Evolutionary conservation across 2,329 filamentous ascomycete genomes (phyloP).

Genomic region (Penicillium sp.): DNA sequence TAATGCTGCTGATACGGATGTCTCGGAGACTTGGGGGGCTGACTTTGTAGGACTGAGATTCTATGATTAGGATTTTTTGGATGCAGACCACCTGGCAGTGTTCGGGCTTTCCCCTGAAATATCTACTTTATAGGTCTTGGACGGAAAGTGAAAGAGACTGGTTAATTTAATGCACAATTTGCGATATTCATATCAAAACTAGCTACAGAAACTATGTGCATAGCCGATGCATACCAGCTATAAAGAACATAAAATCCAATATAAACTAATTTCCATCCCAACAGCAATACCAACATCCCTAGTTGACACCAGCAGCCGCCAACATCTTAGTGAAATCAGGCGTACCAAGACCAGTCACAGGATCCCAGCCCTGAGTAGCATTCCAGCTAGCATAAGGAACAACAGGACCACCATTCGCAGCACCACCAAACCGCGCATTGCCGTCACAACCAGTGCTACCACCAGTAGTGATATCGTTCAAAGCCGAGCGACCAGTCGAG

Average conservation of each 20-base stretch:
- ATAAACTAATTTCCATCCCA: background rate
- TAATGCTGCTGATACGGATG: slow-evolving; percentile 30
- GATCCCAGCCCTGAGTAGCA: slow-evolving; percentile 53
- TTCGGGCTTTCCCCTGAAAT: too few relatives aligned
- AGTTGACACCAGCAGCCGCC: slow-evolving; percentile 11
- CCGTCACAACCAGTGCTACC: slow-evolving; percentile 51
- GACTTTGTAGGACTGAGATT: slow-evolving; percentile 40
- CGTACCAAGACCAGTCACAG: slow-evolving; percentile 48
- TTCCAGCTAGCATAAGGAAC: slow-evolving; percentile 53
- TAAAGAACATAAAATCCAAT: background rate
- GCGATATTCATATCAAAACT: background rate
- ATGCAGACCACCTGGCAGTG: too few relatives aligned
- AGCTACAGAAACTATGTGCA: background rate
- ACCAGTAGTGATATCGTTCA: slow-evolving; percentile 52
- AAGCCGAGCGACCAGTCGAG: slow-evolving; percentile 37
- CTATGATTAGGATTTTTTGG: slow-evolving; percentile 17
- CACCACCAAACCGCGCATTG: slow-evolving; percentile 41
- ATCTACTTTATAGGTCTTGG: too few relatives aligned
- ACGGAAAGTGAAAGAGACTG: too few relatives aligned
- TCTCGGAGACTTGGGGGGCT: slow-evolving; percentile 29
- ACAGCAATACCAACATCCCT: background rate
- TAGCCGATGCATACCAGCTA: background rate
- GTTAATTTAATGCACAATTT: too few relatives aligned
- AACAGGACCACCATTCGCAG: slow-evolving; percentile 37
- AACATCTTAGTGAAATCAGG: slow-evolving; percentile 31